These are phyloP conservation scores for Cyamopsis tetragonoloba DNA, from an alignment of 306 rosid species.

Conservation along the genomic window DNA sequence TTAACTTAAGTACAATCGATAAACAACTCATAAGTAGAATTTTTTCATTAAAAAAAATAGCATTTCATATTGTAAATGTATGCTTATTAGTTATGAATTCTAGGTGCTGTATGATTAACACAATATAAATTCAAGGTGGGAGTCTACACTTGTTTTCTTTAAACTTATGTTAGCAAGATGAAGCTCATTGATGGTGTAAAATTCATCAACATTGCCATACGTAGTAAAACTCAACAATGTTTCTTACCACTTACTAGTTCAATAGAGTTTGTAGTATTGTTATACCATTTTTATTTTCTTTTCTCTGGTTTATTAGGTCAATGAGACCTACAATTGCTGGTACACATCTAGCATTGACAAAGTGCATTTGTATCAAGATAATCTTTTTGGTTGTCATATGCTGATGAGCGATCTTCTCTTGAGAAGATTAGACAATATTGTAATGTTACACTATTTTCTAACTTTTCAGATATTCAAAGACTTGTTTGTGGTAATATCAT, in stretches of 20 bases:
- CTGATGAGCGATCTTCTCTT: slow-evolving; percentile 57
- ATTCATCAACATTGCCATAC: neutral
- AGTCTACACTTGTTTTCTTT: slow-evolving; percentile 24
- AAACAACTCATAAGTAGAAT: no score
- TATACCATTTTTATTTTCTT: slow-evolving; percentile 20
- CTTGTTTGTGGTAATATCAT: slow-evolving; percentile 2
- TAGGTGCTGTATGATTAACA: slow-evolving; percentile 86
- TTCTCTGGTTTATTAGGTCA: slow-evolving; percentile 52
- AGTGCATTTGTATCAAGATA: slow-evolving; percentile 68
- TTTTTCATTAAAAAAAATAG: no score
- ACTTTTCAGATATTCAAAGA: slow-evolving; percentile 13
- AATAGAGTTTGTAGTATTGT: neutral
- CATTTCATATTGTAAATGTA: no score
- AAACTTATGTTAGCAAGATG: neutral
- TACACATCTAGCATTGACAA: slow-evolving; percentile 71
- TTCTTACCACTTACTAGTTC: slow-evolving; percentile 1
- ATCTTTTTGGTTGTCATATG: slow-evolving; percentile 72
- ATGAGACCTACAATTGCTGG: slow-evolving; percentile 85
- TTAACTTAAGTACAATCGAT: no score
- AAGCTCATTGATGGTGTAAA: neutral
- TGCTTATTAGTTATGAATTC: no score
- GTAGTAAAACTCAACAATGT: neutral
- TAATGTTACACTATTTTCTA: slow-evolving; percentile 37
- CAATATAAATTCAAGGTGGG: slow-evolving; percentile 84
- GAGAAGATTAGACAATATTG: slow-evolving; percentile 66